Percentiles rank a stretch among this genome's conserved stretches.
Conservation (phyloP, 768 basidiomycete genomes). For the Lactarius hatsudake region DNA sequence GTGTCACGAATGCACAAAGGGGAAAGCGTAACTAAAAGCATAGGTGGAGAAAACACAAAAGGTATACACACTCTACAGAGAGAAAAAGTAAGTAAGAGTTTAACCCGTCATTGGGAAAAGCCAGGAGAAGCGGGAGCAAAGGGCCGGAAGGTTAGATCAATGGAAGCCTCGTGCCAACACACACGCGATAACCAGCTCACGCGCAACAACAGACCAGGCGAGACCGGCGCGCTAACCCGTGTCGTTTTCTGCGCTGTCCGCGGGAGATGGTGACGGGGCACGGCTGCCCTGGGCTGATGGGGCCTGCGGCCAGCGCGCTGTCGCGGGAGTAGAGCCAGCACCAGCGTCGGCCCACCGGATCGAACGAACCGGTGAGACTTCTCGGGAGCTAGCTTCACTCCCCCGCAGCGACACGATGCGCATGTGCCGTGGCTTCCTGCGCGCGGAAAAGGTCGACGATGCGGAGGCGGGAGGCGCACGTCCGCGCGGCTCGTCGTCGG, state of each 20-base stretch:
- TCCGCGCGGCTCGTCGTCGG: slow-evolving; percentile 28
- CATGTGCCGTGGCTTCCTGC: slow-evolving; percentile 30
- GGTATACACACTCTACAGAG: not conserved
- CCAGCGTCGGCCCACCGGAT: slow-evolving; percentile 45
- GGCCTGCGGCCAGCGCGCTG: slow-evolving; percentile 24
- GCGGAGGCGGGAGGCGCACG: slow-evolving; percentile 22
- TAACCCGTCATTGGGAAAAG: not conserved
- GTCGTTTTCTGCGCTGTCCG: not conserved
- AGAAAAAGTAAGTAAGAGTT: not conserved
- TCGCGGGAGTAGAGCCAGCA: slow-evolving; percentile 25
- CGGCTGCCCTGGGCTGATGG: slow-evolving; percentile 18
- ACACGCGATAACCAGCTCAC: not conserved
- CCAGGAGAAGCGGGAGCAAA: not conserved
- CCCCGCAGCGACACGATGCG: slow-evolving; percentile 36
- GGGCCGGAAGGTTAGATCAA: not conserved
- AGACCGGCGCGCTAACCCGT: not conserved
- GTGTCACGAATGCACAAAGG: not conserved
- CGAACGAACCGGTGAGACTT: slow-evolving; percentile 47
- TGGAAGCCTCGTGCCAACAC: not conserved
- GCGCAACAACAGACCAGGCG: not conserved
- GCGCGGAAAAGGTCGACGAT: slow-evolving; percentile 17
- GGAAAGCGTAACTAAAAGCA: not conserved
- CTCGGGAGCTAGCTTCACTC: slow-evolving; percentile 33
- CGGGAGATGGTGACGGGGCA: slow-evolving; percentile 14
- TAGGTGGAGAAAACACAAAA: not conserved